These are phyloP conservation scores for Ophiostoma sp. DNA, from an alignment of 2,329 filamentous ascomycete species.

Conservation along the genomic window DNA sequence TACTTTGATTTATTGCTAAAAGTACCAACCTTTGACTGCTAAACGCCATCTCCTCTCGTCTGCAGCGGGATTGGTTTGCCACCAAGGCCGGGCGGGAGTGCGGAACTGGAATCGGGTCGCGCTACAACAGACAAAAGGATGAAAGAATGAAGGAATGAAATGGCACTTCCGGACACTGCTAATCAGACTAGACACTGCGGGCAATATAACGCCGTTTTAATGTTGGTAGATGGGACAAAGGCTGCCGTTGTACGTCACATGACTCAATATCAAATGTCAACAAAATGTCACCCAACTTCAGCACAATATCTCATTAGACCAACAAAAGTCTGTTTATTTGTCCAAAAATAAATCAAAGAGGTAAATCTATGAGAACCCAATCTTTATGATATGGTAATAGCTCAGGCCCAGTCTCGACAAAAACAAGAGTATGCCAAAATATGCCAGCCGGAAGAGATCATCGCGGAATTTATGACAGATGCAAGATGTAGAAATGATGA, in stretches of 20 bases:
- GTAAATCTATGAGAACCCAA: neutral
- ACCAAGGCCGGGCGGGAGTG: neutral
- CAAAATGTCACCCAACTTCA: neutral
- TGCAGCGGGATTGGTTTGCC: neutral
- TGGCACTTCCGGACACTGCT: neutral
- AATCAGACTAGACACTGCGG: neutral
- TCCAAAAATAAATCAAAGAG: neutral
- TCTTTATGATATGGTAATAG: neutral
- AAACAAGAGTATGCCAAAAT: neutral
- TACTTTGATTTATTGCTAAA: neutral
- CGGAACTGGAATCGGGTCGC: neutral
- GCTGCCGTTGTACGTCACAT: neutral
- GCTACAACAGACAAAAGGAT: neutral
- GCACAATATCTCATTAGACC: neutral
- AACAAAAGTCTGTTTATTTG: neutral
- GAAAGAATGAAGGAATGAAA: neutral
- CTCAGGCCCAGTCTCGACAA: neutral
- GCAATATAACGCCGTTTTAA: no score
- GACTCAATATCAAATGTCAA: no score
- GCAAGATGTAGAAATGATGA: neutral
- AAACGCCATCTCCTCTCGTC: neutral
- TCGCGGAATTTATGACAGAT: conserved; percentile 7
- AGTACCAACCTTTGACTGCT: neutral
- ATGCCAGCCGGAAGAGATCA: conserved; percentile 1
- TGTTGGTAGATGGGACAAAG: neutral